phyloP scores from a whole-genome alignment of 2,329 filamentous ascomycete species.

The Cyphellophora europaea region DNA sequence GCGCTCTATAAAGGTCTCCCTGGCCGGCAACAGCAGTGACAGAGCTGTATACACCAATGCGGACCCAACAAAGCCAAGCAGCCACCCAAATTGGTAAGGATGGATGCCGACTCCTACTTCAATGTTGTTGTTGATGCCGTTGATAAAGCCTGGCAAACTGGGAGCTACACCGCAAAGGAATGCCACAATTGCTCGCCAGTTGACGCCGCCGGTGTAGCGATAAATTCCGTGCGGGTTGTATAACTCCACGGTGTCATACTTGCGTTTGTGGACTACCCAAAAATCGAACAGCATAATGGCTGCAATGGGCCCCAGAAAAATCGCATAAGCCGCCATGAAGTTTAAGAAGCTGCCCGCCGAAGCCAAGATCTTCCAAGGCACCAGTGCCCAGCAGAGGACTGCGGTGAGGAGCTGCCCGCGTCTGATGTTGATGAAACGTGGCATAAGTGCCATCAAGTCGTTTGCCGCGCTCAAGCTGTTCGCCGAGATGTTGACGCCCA shows the following conservation, averaged over 20 bases:
- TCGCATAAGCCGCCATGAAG: slow-evolving; percentile 57
- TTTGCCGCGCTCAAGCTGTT: slow-evolving; percentile 45
- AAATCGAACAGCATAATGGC: slow-evolving; percentile 50
- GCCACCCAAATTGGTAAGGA: slow-evolving; percentile 56
- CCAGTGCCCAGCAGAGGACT: slow-evolving; percentile 48
- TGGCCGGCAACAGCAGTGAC: slow-evolving; percentile 9
- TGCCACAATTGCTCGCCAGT: slow-evolving; percentile 30
- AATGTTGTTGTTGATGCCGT: slow-evolving; percentile 31
- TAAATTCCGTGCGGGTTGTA: slow-evolving; percentile 42
- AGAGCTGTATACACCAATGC: slow-evolving; percentile 47
- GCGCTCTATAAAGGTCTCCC: slow-evolving; percentile 14
- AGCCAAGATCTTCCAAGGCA: slow-evolving; percentile 56
- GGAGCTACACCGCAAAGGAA: slow-evolving; percentile 6
- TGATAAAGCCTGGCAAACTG: slow-evolving; percentile 44
- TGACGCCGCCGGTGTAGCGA: slow-evolving; percentile 44
- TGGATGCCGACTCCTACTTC: slow-evolving; percentile 40
- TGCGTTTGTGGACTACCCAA: slow-evolving; percentile 44
- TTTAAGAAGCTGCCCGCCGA: slow-evolving; percentile 49
- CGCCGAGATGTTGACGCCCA: slow-evolving; percentile 45
- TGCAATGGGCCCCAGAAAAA: slow-evolving; percentile 56
- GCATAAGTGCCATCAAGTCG: slow-evolving; percentile 43
- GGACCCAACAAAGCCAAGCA: slow-evolving; percentile 53
- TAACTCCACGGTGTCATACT: slow-evolving; percentile 42
- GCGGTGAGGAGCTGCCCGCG: slow-evolving; percentile 47
- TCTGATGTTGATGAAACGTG: slow-evolving; percentile 44